Percentiles rank a stretch among this genome's conserved stretches.
Conservation (phyloP, 768 basidiomycete species). For the Gloeostereum incarnatum region DNA sequence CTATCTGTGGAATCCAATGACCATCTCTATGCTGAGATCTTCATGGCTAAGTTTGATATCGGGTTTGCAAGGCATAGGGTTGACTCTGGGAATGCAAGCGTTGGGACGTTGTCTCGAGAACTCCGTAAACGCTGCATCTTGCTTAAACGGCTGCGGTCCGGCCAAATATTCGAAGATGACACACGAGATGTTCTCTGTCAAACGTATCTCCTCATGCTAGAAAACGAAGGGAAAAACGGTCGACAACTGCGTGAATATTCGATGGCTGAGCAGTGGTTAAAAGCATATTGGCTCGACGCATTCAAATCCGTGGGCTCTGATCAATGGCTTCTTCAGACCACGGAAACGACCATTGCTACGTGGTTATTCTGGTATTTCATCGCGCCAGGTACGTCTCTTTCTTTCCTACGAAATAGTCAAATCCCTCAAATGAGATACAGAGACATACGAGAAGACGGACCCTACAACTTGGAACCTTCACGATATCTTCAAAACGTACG, state of each 20-base stretch:
- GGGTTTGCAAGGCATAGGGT: slow-evolving; percentile 40
- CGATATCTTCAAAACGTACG: slow-evolving; percentile 48
- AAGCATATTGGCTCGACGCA: slow-evolving; percentile 56
- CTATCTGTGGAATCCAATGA: slow-evolving; percentile 48
- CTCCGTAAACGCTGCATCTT: slow-evolving; percentile 50
- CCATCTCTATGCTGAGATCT: slow-evolving; percentile 68
- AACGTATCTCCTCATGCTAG: slow-evolving; percentile 71
- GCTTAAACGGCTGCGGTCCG: slow-evolving; percentile 47
- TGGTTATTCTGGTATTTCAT: slow-evolving; percentile 77
- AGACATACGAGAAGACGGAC: slow-evolving; percentile 33
- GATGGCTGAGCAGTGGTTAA: slow-evolving; percentile 51
- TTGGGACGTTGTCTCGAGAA: slow-evolving; percentile 48
- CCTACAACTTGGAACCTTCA: slow-evolving; percentile 32
- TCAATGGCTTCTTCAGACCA: slow-evolving; percentile 48
- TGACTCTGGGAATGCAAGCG: slow-evolving; percentile 26
- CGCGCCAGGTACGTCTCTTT: slow-evolving; percentile 39
- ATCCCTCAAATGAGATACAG: slow-evolving; percentile 19
- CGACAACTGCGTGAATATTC: slow-evolving; percentile 65
- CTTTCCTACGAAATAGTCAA: neutral
- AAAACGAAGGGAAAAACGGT: slow-evolving; percentile 71
- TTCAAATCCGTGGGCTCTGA: slow-evolving; percentile 27
- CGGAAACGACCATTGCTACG: slow-evolving; percentile 52
- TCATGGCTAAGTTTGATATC: slow-evolving; percentile 58
- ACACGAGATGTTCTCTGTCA: slow-evolving; percentile 48
- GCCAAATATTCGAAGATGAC: slow-evolving; percentile 15